These are phyloP conservation scores for Phascolomyces articulosus DNA, from an alignment of 371 early-diverging fungal species.

Conservation along the genomic window DNA sequence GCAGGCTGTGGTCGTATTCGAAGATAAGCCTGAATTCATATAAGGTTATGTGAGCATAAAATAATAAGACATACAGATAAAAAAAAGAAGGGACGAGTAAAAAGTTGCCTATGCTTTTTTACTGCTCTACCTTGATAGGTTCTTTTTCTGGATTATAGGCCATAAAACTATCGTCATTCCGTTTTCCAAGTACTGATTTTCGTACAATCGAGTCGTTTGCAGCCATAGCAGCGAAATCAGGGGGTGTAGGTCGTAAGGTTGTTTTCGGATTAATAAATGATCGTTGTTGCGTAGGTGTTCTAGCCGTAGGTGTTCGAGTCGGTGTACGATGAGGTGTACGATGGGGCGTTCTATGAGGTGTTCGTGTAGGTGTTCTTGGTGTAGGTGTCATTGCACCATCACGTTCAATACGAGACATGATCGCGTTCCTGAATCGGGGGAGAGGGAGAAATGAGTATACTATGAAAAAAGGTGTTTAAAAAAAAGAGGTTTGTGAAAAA, in stretches of 20 bases:
- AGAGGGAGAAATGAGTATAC: too few relatives aligned
- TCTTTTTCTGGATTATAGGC: slow-evolving; percentile 33
- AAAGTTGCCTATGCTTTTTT: too few relatives aligned
- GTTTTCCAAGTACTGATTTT: slow-evolving; percentile 8
- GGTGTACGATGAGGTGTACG: slow-evolving; percentile 13
- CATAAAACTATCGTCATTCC: slow-evolving; percentile 21
- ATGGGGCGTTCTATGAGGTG: slow-evolving; percentile 20
- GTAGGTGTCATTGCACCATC: not conserved
- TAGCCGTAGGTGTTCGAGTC: slow-evolving; percentile 13
- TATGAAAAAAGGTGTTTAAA: not conserved
- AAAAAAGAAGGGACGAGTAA: too few relatives aligned
- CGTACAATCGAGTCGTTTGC: slow-evolving; percentile 4
- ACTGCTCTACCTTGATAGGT: slow-evolving; percentile 24
- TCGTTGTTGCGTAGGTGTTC: slow-evolving; percentile 13
- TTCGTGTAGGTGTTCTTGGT: slow-evolving; percentile 7
- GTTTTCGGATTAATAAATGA: slow-evolving; percentile 9
- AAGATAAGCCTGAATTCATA: slow-evolving; percentile 41
- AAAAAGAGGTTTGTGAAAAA: not conserved
- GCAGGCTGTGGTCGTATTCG: slow-evolving; percentile 39
- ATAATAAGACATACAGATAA: too few relatives aligned
- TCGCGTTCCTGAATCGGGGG: not conserved
- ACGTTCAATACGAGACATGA: not conserved
- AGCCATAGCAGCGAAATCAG: slow-evolving; percentile 16
- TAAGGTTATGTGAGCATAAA: too few relatives aligned
- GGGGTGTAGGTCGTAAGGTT: slow-evolving; percentile 5